Evolutionary conservation across 352 stramenopile genomes (phyloP).

Genomic region (Albugo laibachii): DNA sequence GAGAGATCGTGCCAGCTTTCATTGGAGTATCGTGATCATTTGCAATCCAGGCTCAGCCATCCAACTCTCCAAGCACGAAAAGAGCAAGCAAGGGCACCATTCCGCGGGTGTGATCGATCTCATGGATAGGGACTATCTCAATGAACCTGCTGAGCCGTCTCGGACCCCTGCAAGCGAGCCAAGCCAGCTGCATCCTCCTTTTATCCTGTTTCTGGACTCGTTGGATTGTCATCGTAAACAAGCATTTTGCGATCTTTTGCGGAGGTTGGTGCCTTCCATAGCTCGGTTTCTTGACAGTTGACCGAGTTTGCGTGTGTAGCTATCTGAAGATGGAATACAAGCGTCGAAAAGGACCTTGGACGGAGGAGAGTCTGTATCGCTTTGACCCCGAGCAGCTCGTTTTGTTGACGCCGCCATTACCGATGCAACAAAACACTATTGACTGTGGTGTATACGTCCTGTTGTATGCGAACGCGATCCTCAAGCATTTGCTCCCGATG

Average conservation of each 20-base stretch:
- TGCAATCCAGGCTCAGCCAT: conserved; percentile 9
- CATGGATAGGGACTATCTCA: too few relatives aligned
- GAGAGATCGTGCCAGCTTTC: conserved; percentile 31
- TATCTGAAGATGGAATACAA: conserved; percentile 71
- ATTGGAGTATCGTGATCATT: conserved; percentile 75
- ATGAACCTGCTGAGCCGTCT: conserved; percentile 6
- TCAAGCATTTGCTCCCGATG: conserved; percentile 24
- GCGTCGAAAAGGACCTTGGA: conserved; percentile 6
- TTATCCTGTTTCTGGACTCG: conserved; percentile 90
- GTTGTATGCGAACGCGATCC: conserved; percentile 53
- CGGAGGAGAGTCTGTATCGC: neutral
- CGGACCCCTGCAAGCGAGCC: conserved; percentile 4
- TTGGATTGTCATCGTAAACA: conserved; percentile 86
- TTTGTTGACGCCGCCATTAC: conserved; percentile 32
- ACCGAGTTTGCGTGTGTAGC: conserved; percentile 1
- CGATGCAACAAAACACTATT: conserved; percentile 83
- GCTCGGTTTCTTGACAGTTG: too few relatives aligned
- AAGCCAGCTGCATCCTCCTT: conserved; percentile 23
- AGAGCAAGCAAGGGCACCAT: neutral
- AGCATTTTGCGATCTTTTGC: conserved; percentile 60
- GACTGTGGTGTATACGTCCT: conserved; percentile 83
- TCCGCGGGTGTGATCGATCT: neutral
- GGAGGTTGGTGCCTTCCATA: conserved; percentile 71
- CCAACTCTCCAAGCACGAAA: neutral
- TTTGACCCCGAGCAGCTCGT: conserved; percentile 1